Conservation (phyloP, 768 basidiomycete species). For the Naganishia friedmannii region DNA sequence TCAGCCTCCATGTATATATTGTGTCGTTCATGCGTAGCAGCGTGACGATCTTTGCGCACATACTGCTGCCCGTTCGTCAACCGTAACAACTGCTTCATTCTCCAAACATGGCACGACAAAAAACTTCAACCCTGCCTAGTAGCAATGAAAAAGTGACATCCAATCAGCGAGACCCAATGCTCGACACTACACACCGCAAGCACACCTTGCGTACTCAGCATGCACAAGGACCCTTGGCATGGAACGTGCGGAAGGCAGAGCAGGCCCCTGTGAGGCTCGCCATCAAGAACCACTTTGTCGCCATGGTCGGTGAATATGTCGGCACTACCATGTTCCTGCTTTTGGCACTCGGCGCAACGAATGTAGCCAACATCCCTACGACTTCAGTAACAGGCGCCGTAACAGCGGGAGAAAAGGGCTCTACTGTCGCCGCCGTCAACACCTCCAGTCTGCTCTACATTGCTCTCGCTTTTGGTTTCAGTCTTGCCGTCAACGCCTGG, state of each 20-base stretch:
- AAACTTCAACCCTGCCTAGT: neutral
- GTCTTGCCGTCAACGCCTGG: constrained; percentile 51
- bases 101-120: constrained; percentile 10
- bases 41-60: no score
- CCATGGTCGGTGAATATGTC: constrained; percentile 51
- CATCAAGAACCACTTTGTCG: constrained; percentile 46
- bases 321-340: constrained; percentile 51
- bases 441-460: constrained; percentile 50
- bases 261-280: constrained; percentile 41
- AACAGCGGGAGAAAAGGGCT: constrained; percentile 42
- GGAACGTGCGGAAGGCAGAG: constrained; percentile 37
- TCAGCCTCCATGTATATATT: no score
- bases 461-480: constrained; percentile 50
- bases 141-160: neutral
- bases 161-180: neutral
- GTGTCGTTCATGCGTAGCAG: no score
- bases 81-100: neutral
- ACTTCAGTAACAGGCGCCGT: constrained; percentile 46
- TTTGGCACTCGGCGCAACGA: constrained; percentile 50
- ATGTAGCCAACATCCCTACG: constrained; percentile 48
- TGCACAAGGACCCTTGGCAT: constrained; percentile 31
- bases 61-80: no score
- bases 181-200: neutral
- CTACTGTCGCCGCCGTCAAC: constrained; percentile 44
- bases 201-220: neutral